Evolutionary conservation across 805 yeast genomes (phyloP).

Genomic region (Yarrowia sp.): DNA sequence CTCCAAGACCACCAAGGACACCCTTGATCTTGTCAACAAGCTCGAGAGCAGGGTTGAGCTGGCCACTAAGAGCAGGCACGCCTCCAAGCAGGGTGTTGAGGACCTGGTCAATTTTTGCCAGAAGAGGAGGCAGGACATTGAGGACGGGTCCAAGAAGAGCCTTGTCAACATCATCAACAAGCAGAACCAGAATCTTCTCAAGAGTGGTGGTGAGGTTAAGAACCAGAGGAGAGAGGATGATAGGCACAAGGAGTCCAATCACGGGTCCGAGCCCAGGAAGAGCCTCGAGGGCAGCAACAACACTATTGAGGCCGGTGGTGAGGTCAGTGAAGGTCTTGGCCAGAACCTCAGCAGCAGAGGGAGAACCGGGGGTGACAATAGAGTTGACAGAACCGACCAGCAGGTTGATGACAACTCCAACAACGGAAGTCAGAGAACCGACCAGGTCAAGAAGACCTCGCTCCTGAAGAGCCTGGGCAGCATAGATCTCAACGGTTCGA

Average conservation of each 20-base stretch:
- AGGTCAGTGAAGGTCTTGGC: slow-evolving; percentile 5
- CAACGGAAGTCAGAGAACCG: background rate
- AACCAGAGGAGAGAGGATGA: background rate
- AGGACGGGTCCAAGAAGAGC: background rate
- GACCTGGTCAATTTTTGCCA: background rate
- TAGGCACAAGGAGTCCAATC: background rate
- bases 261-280: slow-evolving; percentile 6
- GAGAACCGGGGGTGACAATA: background rate
- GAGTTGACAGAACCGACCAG: background rate
- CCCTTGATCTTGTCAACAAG: background rate
- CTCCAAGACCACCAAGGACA: background rate
- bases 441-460: background rate
- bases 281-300: background rate
- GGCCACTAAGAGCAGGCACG: background rate
- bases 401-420: background rate
- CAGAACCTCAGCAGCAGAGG: background rate
- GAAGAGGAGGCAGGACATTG: background rate
- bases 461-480: background rate
- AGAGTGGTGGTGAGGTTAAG: background rate
- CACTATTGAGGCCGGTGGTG: background rate
- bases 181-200: background rate
- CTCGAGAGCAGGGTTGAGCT: background rate
- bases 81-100: background rate
- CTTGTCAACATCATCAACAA: slow-evolving; percentile 18
- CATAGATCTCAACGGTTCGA: background rate